Percentiles rank a stretch among this genome's conserved stretches.
These are phyloP conservation scores for Lepiota subincarnata DNA, from an alignment of 768 basidiomycete species.

Conservation along the genomic window DNA sequence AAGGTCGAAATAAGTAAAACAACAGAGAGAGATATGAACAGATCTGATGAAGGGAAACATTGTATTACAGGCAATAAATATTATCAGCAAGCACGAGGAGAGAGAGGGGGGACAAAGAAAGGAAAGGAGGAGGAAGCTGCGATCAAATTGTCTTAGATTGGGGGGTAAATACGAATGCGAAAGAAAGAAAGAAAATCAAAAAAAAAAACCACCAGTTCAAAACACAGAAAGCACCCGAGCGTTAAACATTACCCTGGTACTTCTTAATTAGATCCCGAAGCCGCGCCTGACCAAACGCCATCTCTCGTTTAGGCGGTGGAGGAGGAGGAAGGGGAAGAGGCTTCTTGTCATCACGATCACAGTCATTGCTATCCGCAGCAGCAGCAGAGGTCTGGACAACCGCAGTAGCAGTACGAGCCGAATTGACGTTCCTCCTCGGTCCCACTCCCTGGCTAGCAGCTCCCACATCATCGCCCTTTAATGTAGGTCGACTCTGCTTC, in stretches of 20 bases:
- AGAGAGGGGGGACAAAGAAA: no score
- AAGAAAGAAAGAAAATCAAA: not conserved
- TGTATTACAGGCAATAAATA: no score
- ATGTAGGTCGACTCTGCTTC: constrained; percentile 5
- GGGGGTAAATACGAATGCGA: not conserved
- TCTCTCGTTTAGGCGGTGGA: constrained; percentile 30
- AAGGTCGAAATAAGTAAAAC: no score
- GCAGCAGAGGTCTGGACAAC: no score
- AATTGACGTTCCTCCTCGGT: not conserved
- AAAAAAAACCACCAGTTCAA: not conserved
- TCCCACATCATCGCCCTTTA: constrained; percentile 2
- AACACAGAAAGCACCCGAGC: no score
- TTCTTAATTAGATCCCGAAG: constrained; percentile 78
- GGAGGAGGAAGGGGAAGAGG: not conserved
- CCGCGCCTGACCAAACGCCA: constrained; percentile 75
- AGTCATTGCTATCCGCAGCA: not conserved
- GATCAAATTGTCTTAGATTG: no score
- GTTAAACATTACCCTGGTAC: constrained; percentile 50
- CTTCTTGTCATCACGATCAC: not conserved
- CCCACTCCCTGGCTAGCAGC: not conserved
- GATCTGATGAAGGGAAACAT: no score
- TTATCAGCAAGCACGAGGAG: no score
- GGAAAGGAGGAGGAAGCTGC: no score
- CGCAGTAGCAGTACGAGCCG: not conserved
- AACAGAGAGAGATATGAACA: no score